Percentiles rank a stretch among this genome's conserved stretches.
These are phyloP conservation scores for Phoma herbarum DNA, from an alignment of 2,329 filamentous ascomycete genomes.

Conservation along the genomic window DNA sequence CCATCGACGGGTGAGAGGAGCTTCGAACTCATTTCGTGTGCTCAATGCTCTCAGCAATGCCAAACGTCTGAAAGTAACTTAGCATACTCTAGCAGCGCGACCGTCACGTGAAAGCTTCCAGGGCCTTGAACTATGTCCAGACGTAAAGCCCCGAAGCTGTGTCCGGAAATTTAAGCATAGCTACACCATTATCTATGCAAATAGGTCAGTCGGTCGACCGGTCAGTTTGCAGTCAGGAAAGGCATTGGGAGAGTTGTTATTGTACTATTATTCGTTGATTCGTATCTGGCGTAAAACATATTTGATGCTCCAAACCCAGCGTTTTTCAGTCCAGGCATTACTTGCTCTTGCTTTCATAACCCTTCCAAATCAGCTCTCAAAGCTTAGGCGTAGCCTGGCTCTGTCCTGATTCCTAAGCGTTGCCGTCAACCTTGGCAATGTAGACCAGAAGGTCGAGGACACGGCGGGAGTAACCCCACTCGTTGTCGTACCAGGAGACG, in stretches of 20 bases:
- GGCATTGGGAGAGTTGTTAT: slow-evolving; percentile 7
- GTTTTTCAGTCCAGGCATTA: slow-evolving; percentile 26
- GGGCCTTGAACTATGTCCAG: background rate
- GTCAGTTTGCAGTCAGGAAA: background rate
- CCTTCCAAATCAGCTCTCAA: slow-evolving; percentile 28
- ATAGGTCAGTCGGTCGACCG: too few relatives aligned
- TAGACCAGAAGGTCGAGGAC: slow-evolving; percentile 61
- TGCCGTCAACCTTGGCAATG: slow-evolving; percentile 56
- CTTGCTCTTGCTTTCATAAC: slow-evolving; percentile 21
- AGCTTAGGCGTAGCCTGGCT: slow-evolving; percentile 48
- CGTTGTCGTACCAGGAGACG: slow-evolving; percentile 98
- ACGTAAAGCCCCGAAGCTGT: background rate
- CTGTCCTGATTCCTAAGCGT: slow-evolving; percentile 54
- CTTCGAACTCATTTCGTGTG: slow-evolving; percentile 18
- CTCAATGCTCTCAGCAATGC: background rate
- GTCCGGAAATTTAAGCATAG: too few relatives aligned
- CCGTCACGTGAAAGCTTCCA: background rate
- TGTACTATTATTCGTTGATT: slow-evolving; percentile 39
- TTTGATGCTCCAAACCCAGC: slow-evolving; percentile 26
- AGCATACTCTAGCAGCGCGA: background rate
- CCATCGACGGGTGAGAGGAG: slow-evolving; percentile 20
- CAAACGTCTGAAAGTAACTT: background rate
- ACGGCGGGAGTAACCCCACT: slow-evolving; percentile 98
- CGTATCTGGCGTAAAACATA: slow-evolving; percentile 39
- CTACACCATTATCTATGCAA: too few relatives aligned